Conservation (phyloP, 129 eudicot species). For the Silybum marianum region DNA sequence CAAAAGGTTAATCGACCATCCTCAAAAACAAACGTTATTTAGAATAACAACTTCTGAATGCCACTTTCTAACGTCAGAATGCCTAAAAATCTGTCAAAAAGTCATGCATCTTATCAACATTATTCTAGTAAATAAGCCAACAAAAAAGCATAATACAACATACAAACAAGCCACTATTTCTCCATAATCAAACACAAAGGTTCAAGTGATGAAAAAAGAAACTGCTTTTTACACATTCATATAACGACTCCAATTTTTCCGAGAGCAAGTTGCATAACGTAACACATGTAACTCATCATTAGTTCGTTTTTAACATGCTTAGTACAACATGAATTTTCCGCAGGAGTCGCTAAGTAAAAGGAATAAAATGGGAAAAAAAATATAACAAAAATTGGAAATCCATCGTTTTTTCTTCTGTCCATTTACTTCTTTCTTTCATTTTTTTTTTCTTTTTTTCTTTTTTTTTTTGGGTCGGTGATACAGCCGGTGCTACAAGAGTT, state of each 20-base stretch:
- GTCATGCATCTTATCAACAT: too few relatives aligned
- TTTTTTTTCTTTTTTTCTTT: neutral
- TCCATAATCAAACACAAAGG: neutral
- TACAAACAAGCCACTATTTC: neutral
- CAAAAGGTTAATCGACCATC: too few relatives aligned
- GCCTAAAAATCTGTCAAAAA: too few relatives aligned
- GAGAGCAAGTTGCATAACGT: neutral
- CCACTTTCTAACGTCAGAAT: too few relatives aligned
- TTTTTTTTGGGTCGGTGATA: neutral
- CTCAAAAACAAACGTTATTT: too few relatives aligned
- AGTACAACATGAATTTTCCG: slow-evolving; percentile 46
- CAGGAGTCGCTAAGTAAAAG: slow-evolving; percentile 18
- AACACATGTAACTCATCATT: slow-evolving; percentile 27
- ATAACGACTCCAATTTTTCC: neutral
- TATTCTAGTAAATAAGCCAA: too few relatives aligned
- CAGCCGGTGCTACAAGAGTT: slow-evolving; percentile 11
- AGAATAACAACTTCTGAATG: too few relatives aligned
- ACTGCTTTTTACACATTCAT: neutral
- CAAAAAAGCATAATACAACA: too few relatives aligned
- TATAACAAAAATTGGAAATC: slow-evolving; percentile 24
- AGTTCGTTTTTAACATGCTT: slow-evolving; percentile 40
- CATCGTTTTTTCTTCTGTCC: slow-evolving; percentile 28
- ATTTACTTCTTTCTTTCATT: neutral
- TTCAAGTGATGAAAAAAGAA: neutral
- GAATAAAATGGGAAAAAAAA: slow-evolving; percentile 1